Conservation (phyloP, 1,139 yeast genomes). For the Geotrichum restrictum region DNA sequence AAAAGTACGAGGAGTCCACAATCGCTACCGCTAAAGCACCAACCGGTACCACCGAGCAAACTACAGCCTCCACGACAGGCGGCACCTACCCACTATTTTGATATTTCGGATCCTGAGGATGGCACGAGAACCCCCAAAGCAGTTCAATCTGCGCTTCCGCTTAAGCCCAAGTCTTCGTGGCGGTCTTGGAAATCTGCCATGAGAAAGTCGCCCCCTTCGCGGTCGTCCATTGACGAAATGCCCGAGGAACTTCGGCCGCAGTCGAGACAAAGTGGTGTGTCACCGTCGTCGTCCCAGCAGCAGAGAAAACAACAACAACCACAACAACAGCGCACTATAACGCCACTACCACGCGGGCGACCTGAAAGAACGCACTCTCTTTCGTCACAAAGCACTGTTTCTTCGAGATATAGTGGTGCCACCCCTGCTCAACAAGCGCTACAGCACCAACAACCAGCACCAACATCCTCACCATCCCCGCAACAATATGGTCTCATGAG, state of each 20-base stretch:
- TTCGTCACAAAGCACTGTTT: not conserved
- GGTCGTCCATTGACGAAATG: not conserved
- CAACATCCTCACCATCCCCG: not conserved
- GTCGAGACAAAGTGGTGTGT: not conserved
- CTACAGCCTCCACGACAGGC: too few species aligned
- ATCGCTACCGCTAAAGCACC: too few species aligned
- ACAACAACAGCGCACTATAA: not conserved
- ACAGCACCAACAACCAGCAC: not conserved
- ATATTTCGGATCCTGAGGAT: too few species aligned
- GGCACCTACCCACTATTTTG: too few species aligned
- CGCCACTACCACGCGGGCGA: not conserved
- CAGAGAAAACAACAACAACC: not conserved
- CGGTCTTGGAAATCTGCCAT: not conserved
- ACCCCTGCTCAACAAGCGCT: not conserved
- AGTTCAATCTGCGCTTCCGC: too few species aligned
- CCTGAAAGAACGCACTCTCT: not conserved
- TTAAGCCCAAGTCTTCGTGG: conserved; percentile 3
- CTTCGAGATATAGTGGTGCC: not conserved
- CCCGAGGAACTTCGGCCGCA: not conserved
- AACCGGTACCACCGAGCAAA: too few species aligned
- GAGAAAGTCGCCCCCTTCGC: not conserved
- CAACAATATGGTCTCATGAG: not conserved
- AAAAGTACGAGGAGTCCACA: too few species aligned
- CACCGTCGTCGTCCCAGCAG: not conserved
- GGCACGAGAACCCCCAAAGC: too few species aligned